Percentiles rank a stretch among this genome's conserved stretches.
phyloP scores from a whole-genome alignment of 2,329 filamentous ascomycete species.

The Fusarium paranaense region DNA sequence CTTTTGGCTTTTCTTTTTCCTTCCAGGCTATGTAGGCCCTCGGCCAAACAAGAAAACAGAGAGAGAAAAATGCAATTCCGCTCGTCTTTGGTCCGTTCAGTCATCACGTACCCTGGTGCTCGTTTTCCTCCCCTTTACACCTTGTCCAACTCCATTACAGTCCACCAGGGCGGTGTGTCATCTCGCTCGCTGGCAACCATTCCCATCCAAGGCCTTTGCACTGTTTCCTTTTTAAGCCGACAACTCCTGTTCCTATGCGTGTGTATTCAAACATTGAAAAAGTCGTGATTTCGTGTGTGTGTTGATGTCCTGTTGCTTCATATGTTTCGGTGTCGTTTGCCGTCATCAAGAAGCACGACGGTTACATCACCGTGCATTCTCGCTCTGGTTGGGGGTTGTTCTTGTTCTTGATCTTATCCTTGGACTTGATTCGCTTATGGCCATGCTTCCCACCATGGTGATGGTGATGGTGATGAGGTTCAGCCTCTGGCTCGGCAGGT shows the following conservation, averaged over 20 bases:
- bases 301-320: background rate
- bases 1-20: constrained; percentile 15
- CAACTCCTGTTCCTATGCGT: constrained; percentile 29
- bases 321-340: background rate
- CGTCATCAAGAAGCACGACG: background rate
- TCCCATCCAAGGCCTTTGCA: background rate
- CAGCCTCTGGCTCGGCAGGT: constrained; percentile 35
- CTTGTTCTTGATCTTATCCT: constrained; percentile 54
- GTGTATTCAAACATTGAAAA: constrained; percentile 18
- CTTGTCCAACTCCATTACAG: constrained; percentile 20
- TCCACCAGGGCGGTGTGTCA: background rate
- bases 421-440: constrained; percentile 53
- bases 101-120: background rate
- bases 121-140: background rate
- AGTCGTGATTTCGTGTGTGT: background rate
- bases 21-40: background rate
- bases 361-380: constrained; percentile 62
- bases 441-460: constrained; percentile 47
- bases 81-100: background rate
- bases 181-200: background rate
- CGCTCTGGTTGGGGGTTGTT: constrained; percentile 55
- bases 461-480: constrained; percentile 28
- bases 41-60: background rate
- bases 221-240: constrained; percentile 11
- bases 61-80: background rate